Evolutionary conservation across 257 asterid genomes (phyloP).

Genomic region (Solanum sitiens): DNA sequence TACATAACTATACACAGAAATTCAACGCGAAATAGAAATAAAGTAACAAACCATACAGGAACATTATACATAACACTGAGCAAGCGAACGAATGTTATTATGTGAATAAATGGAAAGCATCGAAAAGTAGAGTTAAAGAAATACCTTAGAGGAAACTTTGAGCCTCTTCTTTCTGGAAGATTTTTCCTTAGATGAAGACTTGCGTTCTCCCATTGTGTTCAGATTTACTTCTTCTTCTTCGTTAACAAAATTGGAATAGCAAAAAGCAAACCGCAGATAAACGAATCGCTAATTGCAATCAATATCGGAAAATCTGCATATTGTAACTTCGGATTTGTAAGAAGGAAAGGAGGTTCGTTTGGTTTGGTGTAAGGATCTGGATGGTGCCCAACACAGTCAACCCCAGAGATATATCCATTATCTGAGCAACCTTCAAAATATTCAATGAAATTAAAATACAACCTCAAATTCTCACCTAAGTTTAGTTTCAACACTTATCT

Average conservation of each 20-base stretch:
- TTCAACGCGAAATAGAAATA: neutral
- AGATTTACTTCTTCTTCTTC: neutral
- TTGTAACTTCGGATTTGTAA: neutral
- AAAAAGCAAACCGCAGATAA: neutral
- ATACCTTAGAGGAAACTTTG: conserved; percentile 40
- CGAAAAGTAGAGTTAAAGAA: neutral
- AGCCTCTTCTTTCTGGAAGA: conserved; percentile 44
- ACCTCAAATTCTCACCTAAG: too few relatives aligned
- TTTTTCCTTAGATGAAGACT: conserved; percentile 44
- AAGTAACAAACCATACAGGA: neutral
- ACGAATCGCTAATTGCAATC: neutral
- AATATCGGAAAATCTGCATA: neutral
- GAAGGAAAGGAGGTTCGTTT: neutral
- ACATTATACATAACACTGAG: neutral
- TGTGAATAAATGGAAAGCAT: too few relatives aligned
- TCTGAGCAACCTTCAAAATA: neutral
- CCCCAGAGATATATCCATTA: neutral
- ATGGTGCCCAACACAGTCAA: neutral
- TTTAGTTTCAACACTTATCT: too few relatives aligned
- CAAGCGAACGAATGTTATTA: neutral
- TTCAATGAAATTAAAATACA: too few relatives aligned
- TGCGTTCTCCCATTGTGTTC: conserved; percentile 27
- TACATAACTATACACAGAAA: neutral
- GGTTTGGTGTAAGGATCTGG: neutral
- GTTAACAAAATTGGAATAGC: conserved; percentile 4